Evolutionary conservation across 164 flowering plant species (phyloP), one percentile per base, ranked within the genome.

Genomic region (Brasenia schreberi): DNA sequence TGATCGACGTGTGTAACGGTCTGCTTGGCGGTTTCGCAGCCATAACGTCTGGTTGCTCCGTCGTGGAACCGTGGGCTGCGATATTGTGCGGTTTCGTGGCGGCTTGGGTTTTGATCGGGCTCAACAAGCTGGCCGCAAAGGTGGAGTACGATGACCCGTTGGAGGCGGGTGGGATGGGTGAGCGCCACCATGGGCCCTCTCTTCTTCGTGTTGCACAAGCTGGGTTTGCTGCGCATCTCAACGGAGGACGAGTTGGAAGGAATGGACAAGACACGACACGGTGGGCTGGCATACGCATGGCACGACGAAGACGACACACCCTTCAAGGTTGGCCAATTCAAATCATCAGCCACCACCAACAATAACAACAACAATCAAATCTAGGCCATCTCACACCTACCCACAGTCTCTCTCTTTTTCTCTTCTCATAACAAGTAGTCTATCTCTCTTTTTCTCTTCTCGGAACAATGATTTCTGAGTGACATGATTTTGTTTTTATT

Each of bases 41-140:
- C 0, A 86, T 88, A 19, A 86, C 96, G 0, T 65, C 84, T 0
- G 96, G 96, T 0, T 88, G 96, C 75, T 79, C 91, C 0, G 90
- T 88, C n/a, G 96, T 88, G 5, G 90, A 88, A 59, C 96, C 91
- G 0, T 88, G 96, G 96, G 91, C 91, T 0, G 91, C 95, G 0
- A 80, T 88, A 6, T 67, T 88, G 3, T 88, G 95, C 67, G 95
- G 95, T 19, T 84, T 89, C 49, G 84, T 87, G 4, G 85, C 96
- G 0, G 77, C 96, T 0, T 7, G 75, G 7, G 92, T 89, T 0
- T 60, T 89, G 7, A 85, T 84, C 16, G 78, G 81, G 0, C 77
- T 78, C 71, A 89, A 89, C 79, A 75, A 61, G 42, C 59, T 87
- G 1, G 92, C 92, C 0, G 85, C 80, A 74, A 78, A 70, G 59